A percentile compares a stretch with the other conserved stretches of the same genome.
Conservation (phyloP, 768 basidiomycete genomes). For the Termitomyces heimii region DNA sequence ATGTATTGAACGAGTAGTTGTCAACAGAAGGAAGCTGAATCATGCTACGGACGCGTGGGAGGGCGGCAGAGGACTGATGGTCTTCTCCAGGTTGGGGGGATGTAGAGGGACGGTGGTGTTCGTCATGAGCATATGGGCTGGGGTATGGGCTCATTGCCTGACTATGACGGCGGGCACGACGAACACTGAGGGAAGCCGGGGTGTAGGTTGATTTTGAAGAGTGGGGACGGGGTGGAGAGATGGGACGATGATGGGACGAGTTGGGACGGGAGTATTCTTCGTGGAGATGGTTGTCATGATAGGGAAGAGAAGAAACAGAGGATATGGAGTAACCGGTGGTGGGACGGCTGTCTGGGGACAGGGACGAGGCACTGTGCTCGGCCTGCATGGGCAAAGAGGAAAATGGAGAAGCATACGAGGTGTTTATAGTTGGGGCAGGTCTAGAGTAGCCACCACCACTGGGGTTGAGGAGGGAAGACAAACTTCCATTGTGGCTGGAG, state of each 20-base stretch:
- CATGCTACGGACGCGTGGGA: constrained; percentile 81
- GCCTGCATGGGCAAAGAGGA: constrained; percentile 63
- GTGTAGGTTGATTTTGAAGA: constrained; percentile 52
- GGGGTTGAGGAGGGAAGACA: constrained; percentile 77
- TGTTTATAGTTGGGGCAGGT: constrained; percentile 66
- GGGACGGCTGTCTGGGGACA: constrained; percentile 83
- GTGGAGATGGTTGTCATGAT: constrained; percentile 51
- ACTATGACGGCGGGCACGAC: constrained; percentile 72
- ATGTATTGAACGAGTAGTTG: constrained; percentile 57
- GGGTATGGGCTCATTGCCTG: constrained; percentile 88
- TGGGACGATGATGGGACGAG: constrained; percentile 71
- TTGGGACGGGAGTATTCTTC: constrained; percentile 70
- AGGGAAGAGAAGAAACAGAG: constrained; percentile 71
- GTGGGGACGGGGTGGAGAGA: constrained; percentile 60
- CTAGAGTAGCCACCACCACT: constrained; percentile 51
- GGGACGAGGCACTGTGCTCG: constrained; percentile 63
- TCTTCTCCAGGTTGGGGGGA: constrained; percentile 64
- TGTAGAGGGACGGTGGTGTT: constrained; percentile 62
- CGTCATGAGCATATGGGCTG: constrained; percentile 68
- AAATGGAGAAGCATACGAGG: constrained; percentile 67
- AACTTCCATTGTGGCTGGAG: constrained; percentile 63
- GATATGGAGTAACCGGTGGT: constrained; percentile 84
- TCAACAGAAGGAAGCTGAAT: constrained; percentile 74
- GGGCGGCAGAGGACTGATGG: constrained; percentile 32
- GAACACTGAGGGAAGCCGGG: constrained; percentile 56